Percentiles rank a stretch among this genome's conserved stretches.
Conservation (phyloP, 2,329 filamentous ascomycete genomes). For the Fusarium coffeatum region DNA sequence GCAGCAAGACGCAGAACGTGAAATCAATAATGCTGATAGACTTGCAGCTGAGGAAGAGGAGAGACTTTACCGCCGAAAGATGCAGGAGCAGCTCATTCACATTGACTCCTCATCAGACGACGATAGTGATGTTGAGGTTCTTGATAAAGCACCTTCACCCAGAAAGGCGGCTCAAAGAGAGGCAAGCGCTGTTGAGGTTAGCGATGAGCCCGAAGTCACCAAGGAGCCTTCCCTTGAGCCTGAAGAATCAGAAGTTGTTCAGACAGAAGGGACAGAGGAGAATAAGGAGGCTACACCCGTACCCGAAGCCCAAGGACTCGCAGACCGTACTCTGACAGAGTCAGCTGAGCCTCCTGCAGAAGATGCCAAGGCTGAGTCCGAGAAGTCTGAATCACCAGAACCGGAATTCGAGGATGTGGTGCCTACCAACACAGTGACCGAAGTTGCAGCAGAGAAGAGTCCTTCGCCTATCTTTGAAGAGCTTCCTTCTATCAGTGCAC, state of each 20-base stretch:
- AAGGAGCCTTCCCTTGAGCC: not conserved
- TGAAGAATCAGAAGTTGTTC: not conserved
- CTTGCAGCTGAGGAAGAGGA: slow-evolving; percentile 68
- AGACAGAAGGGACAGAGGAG: not conserved
- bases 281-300: not conserved
- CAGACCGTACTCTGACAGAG: slow-evolving; percentile 2
- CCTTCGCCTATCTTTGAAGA: slow-evolving; percentile 34
- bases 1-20: slow-evolving; percentile 66
- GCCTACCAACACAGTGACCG: slow-evolving; percentile 34
- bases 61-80: slow-evolving; percentile 56
- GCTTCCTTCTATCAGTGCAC: slow-evolving; percentile 2
- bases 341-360: not conserved
- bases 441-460: slow-evolving; percentile 18
- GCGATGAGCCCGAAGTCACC: not conserved
- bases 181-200: slow-evolving; percentile 15
- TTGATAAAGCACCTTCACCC: slow-evolving; percentile 60
- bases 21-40: slow-evolving; percentile 73
- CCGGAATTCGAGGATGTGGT: slow-evolving; percentile 54
- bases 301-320: slow-evolving; percentile 2
- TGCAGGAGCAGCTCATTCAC: slow-evolving; percentile 66
- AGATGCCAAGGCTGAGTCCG: slow-evolving; percentile 35
- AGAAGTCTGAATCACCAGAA: slow-evolving; percentile 52
- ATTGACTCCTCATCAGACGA: slow-evolving; percentile 72
- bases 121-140: slow-evolving; percentile 67
- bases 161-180: slow-evolving; percentile 33